Conservation (phyloP, 2,329 filamentous ascomycete species). For the Aspergillus sp. region DNA sequence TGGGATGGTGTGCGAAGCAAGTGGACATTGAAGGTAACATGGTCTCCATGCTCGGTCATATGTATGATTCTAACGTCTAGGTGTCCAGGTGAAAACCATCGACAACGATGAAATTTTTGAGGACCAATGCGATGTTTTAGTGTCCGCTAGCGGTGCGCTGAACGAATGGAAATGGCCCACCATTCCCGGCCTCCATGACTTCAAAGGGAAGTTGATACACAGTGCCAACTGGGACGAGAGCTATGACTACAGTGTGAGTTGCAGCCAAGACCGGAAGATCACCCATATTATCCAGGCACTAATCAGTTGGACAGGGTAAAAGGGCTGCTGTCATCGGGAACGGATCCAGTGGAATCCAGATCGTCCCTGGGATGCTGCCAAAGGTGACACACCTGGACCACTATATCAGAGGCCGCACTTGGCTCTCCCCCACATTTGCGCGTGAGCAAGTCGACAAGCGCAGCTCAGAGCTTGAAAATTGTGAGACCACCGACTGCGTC, state of each 20-base stretch:
- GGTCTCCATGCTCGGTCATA: not conserved
- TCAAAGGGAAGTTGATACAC: conserved; percentile 48
- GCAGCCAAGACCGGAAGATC: too few species aligned
- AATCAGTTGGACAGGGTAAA: conserved; percentile 26
- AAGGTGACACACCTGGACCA: conserved; percentile 43
- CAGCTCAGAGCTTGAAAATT: conserved; percentile 28
- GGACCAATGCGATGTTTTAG: conserved; percentile 35
- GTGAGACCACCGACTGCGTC: conserved; percentile 10
- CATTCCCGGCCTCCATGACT: conserved; percentile 48
- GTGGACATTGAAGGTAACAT: conserved; percentile 29
- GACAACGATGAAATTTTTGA: conserved; percentile 18
- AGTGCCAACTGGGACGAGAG: conserved; percentile 45
- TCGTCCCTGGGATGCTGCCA: conserved; percentile 38
- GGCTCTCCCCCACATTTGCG: conserved; percentile 32
- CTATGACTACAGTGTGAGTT: conserved; percentile 34
- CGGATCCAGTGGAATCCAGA: conserved; percentile 44
- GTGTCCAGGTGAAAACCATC: conserved; percentile 22
- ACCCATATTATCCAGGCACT: not conserved
- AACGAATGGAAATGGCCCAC: conserved; percentile 48
- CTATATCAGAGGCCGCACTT: conserved; percentile 34
- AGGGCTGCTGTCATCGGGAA: conserved; percentile 39
- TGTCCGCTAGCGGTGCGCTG: conserved; percentile 42
- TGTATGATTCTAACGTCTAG: not conserved
- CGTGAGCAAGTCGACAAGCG: conserved; percentile 29
- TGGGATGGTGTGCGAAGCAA: conserved; percentile 43